These are phyloP conservation scores for Solanum tacnaense DNA, from an alignment of 257 asterid species.

Conservation along the genomic window DNA sequence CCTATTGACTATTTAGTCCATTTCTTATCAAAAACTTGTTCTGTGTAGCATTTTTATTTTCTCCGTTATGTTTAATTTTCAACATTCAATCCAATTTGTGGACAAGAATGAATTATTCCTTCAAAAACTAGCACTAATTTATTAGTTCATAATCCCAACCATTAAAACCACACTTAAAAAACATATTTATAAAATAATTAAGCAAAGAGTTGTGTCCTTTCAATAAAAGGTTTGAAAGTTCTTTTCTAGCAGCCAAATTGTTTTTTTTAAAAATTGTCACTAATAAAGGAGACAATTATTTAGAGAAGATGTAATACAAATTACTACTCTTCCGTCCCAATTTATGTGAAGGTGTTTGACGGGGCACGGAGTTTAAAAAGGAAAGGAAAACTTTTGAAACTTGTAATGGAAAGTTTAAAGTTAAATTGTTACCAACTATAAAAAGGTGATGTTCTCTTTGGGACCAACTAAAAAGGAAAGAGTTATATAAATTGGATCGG, in stretches of 20 bases:
- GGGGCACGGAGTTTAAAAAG: neutral
- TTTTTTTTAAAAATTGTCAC: neutral
- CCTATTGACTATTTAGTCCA: neutral
- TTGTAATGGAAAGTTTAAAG: neutral
- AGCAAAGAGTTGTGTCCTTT: neutral
- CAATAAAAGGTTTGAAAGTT: neutral
- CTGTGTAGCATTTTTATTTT: neutral
- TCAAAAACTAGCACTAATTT: neutral
- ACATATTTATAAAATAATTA: neutral
- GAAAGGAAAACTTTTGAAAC: neutral
- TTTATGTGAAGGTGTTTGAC: neutral
- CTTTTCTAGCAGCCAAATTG: neutral
- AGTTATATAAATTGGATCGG: neutral
- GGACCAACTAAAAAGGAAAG: neutral
- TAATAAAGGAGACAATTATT: neutral
- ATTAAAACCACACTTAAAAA: neutral
- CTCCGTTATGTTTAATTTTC: neutral
- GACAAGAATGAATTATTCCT: neutral
- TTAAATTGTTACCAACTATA: neutral
- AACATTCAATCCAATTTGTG: neutral
- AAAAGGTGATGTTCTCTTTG: neutral
- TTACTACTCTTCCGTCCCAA: neutral
- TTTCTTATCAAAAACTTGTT: neutral
- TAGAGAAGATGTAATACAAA: neutral
- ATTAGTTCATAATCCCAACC: neutral